phyloP scores from a whole-genome alignment of 352 stramenopile genomes.

The Thalassiosira sp. region DNA sequence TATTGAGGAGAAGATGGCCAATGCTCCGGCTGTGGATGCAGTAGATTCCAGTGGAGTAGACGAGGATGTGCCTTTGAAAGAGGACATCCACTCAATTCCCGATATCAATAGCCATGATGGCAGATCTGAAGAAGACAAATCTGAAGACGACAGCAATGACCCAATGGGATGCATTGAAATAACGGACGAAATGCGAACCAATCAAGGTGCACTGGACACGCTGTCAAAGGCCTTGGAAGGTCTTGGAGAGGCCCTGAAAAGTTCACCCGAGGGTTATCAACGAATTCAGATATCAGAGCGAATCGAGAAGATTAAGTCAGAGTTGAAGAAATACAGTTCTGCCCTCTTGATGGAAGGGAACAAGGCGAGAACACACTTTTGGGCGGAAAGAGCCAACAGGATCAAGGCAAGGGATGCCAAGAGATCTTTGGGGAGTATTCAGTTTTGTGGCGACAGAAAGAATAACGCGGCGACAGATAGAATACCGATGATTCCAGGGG shows the following conservation, averaged over 20 bases:
- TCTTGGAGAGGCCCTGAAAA: conserved; percentile 7
- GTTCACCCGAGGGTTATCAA: neutral
- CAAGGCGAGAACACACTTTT: conserved; percentile 4
- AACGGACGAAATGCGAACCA: neutral
- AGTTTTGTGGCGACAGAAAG: conserved; percentile 10
- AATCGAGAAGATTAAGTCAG: conserved; percentile 2
- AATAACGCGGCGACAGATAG: neutral
- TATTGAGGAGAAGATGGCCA: conserved; percentile 41
- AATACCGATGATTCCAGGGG: too few relatives aligned
- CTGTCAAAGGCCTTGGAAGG: neutral
- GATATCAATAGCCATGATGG: neutral
- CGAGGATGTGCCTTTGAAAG: neutral
- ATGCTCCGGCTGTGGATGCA: conserved; percentile 22
- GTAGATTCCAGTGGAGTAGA: conserved; percentile 15
- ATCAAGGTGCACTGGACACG: conserved; percentile 6
- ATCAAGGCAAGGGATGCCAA: neutral
- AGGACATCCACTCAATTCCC: conserved; percentile 4
- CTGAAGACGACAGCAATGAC: conserved; percentile 2
- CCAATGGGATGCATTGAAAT: conserved; percentile 19
- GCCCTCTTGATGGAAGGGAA: conserved; percentile 3
- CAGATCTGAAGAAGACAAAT: neutral
- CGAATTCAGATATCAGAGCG: conserved; percentile 1
- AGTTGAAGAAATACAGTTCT: conserved; percentile 5
- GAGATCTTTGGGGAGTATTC: conserved; percentile 8
- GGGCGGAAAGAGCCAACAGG: conserved; percentile 1